Conservation (phyloP, 345 rosid species). For the Eucalyptus guilfoylei region DNA sequence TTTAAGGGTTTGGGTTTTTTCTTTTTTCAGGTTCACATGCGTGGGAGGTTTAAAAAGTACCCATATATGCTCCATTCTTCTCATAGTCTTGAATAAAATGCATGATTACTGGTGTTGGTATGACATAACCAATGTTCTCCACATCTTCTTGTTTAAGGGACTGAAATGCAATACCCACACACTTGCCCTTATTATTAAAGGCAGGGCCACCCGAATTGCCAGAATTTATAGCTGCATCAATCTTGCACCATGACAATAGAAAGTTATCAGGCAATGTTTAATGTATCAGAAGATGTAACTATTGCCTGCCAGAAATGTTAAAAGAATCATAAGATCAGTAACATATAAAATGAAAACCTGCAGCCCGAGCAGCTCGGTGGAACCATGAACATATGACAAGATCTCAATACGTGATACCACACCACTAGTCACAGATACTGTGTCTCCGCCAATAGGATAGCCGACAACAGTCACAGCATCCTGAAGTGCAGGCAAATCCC, state of each 20-base stretch:
- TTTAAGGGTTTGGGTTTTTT: not conserved
- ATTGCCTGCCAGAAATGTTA: not conserved
- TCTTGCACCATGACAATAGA: constrained; percentile 26
- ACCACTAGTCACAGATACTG: constrained; percentile 93
- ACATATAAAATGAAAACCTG: constrained; percentile 26
- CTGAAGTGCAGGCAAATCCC: constrained; percentile 86
- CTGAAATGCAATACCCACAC: constrained; percentile 96
- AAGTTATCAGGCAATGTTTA: not conserved
- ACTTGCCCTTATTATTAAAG: constrained; percentile 71
- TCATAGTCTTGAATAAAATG: constrained; percentile 88
- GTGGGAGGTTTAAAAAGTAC: constrained; percentile 8
- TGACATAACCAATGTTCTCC: constrained; percentile 92
- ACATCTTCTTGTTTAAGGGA: constrained; percentile 88
- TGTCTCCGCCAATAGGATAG: constrained; percentile 93
- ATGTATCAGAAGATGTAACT: not conserved
- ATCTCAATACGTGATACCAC: constrained; percentile 92
- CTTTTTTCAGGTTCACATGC: not conserved
- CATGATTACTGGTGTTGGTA: constrained; percentile 83
- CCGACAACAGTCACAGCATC: constrained; percentile 98
- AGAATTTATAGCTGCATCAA: constrained; percentile 93
- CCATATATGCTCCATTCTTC: constrained; percentile 79
- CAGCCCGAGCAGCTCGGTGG: constrained; percentile 84
- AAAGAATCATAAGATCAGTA: not conserved
- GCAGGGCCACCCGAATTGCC: constrained; percentile 99
- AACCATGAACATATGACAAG: constrained; percentile 82